Conservation (phyloP, 164 flowering plant genomes). For the Stephania japonica region DNA sequence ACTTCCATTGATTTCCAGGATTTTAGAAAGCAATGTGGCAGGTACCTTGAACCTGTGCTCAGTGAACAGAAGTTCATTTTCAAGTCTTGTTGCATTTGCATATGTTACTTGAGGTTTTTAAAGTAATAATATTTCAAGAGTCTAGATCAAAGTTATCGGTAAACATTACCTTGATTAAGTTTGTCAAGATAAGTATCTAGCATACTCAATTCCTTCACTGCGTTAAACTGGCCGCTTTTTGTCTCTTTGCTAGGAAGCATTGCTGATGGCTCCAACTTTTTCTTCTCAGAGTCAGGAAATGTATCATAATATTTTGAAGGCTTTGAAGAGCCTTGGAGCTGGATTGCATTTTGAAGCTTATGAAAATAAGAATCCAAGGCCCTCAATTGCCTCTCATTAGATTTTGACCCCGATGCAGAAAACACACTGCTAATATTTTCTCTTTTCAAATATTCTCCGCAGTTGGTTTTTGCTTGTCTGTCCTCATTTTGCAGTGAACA, state of each 20-base stretch:
- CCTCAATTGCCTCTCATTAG: slow-evolving; percentile 32
- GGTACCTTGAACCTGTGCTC: neutral
- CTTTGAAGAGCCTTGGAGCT: slow-evolving; percentile 6
- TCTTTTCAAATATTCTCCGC: slow-evolving; percentile 9
- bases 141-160: neutral
- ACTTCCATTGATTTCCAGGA: too few relatives aligned
- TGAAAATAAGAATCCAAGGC: slow-evolving; percentile 45
- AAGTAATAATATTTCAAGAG: neutral
- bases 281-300: slow-evolving; percentile 1
- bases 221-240: slow-evolving; percentile 19
- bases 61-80: neutral
- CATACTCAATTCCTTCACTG: slow-evolving; percentile 28
- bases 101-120: neutral
- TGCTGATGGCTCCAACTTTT: slow-evolving; percentile 13
- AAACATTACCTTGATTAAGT: slow-evolving; percentile 27
- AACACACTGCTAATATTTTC: slow-evolving; percentile 9
- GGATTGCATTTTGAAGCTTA: slow-evolving; percentile 29
- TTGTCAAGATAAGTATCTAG: slow-evolving; percentile 38
- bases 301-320: slow-evolving; percentile 2
- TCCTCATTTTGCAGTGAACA: neutral
- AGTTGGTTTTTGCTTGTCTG: slow-evolving; percentile 6
- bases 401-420: slow-evolving; percentile 21
- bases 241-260: slow-evolving; percentile 9
- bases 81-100: neutral
- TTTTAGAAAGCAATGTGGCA: too few relatives aligned